Evolutionary conservation across 257 asterid species (phyloP), one percentile per base, ranked within the genome.

Genomic region (Plantago elongata): DNA sequence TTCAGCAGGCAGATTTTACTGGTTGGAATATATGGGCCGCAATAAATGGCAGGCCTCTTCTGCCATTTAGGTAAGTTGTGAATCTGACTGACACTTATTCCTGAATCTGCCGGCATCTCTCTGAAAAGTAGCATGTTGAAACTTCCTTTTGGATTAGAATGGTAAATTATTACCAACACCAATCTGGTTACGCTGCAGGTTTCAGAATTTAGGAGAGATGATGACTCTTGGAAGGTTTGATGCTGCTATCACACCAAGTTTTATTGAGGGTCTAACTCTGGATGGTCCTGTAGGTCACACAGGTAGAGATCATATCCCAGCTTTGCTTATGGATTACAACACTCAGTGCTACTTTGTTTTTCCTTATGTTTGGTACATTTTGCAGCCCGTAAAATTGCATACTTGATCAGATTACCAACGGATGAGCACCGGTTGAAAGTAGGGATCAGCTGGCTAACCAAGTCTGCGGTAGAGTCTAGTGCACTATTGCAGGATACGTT

Each of bases 11-110:
- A 48, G 99, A 92, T 78, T 86, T 89, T 72, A 84, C 96, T 15
- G 97, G 95, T 81, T 92, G 99, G 99, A 92, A 89, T 81, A 70
- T 92, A 10, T 92, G 99, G 99, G 99, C 99, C 67, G 96, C 97
- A 15, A 92, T 92, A 62, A 92, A 92, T 68, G 87, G 78, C 65
- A 80, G 88, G 22, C 96, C 95, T 50, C 81, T 92, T 61, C 68
- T 92, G 69, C 97, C 99, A n/a, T 92, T 89, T 77, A 84, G 97
- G 98, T 88, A 52, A 51, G 85, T 44, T 64, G 60, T 73, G 43
- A 55, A 58, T 40, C 16, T 45, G 44, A n/a, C 15, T 47, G 44
- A 27, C n/a, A n/a, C n/a, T n/a, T n/a, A n/a, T n/a, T n/a, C n/a
- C n/a, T n/a, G 40, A 14, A 7, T 66, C 27, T 30, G 44, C 54